These are phyloP conservation scores for Talaromyces piceae DNA, from an alignment of 2,329 filamentous ascomycete species.

Conservation along the genomic window DNA sequence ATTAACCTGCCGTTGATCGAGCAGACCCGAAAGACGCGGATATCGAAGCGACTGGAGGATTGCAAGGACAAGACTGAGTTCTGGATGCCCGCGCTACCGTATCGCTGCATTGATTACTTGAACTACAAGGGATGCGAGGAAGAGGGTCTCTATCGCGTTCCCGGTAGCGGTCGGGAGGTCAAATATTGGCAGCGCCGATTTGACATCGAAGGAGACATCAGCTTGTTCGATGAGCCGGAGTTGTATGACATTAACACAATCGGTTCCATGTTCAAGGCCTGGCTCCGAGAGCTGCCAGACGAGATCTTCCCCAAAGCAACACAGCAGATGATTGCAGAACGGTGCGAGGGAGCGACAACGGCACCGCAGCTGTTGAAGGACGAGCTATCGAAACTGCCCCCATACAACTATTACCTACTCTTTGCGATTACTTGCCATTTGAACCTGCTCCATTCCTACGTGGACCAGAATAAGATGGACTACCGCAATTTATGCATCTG, in stretches of 20 bases:
- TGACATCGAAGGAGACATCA: constrained; percentile 81
- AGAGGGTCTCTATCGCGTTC: constrained; percentile 86
- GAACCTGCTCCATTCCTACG: constrained; percentile 80
- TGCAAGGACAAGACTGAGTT: constrained; percentile 95
- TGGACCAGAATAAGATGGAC: constrained; percentile 97
- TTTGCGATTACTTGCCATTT: constrained; percentile 97
- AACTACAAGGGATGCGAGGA: constrained; percentile 93
- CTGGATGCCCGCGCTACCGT: constrained; percentile 96
- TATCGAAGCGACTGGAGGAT: constrained; percentile 79
- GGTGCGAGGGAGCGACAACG: constrained; percentile 69
- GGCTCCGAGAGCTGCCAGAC: constrained; percentile 89
- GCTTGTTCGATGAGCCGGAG: constrained; percentile 78
- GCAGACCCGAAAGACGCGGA: constrained; percentile 83
- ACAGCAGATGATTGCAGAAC: constrained; percentile 70
- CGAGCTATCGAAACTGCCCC: constrained; percentile 85
- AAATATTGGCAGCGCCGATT: constrained; percentile 91
- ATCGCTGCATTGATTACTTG: constrained; percentile 91
- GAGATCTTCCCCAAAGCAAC: constrained; percentile 82
- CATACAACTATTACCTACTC: constrained; percentile 94
- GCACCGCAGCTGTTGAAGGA: constrained; percentile 83
- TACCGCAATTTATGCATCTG: constrained; percentile 93
- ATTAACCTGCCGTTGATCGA: constrained; percentile 81
- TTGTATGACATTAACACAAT: constrained; percentile 96
- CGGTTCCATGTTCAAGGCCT: constrained; percentile 91
- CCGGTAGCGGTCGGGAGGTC: constrained; percentile 81